These are phyloP conservation scores for Clitopilus hobsonii DNA, from an alignment of 768 basidiomycete genomes.

Conservation along the genomic window DNA sequence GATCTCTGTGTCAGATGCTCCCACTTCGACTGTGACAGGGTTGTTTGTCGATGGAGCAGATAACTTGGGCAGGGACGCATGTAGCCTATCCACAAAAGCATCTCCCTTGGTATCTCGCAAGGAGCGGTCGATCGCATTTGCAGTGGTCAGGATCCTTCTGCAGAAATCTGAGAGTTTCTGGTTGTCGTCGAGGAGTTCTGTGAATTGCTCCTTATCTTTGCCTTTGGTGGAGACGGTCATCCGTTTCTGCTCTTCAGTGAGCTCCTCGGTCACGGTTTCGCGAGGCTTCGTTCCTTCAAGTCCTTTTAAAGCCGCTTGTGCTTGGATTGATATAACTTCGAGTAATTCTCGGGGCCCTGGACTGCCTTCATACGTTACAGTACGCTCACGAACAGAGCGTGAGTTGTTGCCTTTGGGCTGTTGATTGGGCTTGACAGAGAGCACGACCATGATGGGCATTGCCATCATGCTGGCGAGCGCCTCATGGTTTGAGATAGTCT, in stretches of 20 bases:
- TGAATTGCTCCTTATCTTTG: constrained; percentile 55
- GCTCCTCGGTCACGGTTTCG: constrained; percentile 50
- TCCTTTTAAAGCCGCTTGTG: constrained; percentile 87
- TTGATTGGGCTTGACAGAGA: constrained; percentile 59
- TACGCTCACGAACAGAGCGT: constrained; percentile 69
- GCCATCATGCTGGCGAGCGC: constrained; percentile 93
- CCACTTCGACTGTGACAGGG: constrained; percentile 41
- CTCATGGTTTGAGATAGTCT: constrained; percentile 94
- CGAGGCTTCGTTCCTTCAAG: constrained; percentile 58
- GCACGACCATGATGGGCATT: constrained; percentile 91
- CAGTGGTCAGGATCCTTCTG: constrained; percentile 77
- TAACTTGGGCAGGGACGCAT: constrained; percentile 72
- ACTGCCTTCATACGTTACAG: constrained; percentile 86
- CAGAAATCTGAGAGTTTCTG: constrained; percentile 77
- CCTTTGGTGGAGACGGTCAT: constrained; percentile 67
- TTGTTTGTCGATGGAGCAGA: constrained; percentile 42
- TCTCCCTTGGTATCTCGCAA: constrained; percentile 87
- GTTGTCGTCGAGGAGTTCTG: constrained; percentile 64
- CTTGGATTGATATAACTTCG: constrained; percentile 89
- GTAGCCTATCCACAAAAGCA: constrained; percentile 76
- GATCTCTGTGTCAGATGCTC: constrained; percentile 61
- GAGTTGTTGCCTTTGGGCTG: constrained; percentile 47
- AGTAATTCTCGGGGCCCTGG: constrained; percentile 88
- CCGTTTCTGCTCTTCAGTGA: constrained; percentile 89
- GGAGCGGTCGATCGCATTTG: constrained; percentile 82